Conservation (phyloP, 306 rosid species). For the Ceratonia siliqua region DNA sequence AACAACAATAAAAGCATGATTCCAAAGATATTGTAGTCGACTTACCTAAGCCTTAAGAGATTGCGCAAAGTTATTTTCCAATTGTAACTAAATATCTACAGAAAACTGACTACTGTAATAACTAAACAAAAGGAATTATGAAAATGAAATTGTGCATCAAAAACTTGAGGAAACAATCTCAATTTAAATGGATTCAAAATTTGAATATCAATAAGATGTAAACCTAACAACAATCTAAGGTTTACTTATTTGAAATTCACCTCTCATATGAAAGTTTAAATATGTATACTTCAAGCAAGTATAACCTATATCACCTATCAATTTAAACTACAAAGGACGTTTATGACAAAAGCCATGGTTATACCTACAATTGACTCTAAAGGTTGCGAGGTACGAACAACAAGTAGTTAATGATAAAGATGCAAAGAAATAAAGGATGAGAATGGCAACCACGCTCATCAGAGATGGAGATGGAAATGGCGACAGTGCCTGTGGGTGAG, state of each 20-base stretch:
- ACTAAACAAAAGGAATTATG: constrained; percentile 1
- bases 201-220: not conserved
- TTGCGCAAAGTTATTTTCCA: constrained; percentile 75
- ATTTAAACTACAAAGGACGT: not conserved
- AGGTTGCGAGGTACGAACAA: too few species aligned
- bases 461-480: too few species aligned
- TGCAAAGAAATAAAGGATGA: too few species aligned
- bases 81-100: constrained; percentile 61
- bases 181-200: not conserved
- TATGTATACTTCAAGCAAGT: not conserved
- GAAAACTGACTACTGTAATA: constrained; percentile 79
- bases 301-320: not conserved
- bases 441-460: too few species aligned
- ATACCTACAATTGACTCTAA: too few species aligned
- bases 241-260: not conserved
- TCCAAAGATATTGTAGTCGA: constrained; percentile 4
- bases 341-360: not conserved
- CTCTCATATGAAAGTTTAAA: not conserved
- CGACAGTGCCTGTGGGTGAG: too few species aligned
- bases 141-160: constrained; percentile 9
- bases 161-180: constrained; percentile 1
- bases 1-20: not conserved
- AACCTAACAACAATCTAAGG: too few species aligned
- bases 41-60: constrained; percentile 81
- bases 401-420: too few species aligned